Conservation (phyloP, 768 basidiomycete genomes). For the Cystofilobasidium ferigula region DNA sequence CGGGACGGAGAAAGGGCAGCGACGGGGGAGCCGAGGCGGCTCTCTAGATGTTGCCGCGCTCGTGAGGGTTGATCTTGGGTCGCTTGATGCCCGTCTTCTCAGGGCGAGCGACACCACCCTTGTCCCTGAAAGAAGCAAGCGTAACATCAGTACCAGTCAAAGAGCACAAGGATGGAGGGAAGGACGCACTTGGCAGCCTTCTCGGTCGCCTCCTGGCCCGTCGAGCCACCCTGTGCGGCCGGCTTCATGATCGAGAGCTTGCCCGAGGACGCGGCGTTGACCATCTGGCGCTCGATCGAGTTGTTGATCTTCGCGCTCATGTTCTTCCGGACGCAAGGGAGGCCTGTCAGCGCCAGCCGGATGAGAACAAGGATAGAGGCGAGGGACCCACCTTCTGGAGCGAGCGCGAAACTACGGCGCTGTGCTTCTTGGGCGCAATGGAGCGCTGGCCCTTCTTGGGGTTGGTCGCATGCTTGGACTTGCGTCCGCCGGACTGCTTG, state of each 20-base stretch:
- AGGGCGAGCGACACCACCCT: background rate
- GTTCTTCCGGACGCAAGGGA: constrained; percentile 42
- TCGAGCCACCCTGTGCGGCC: background rate
- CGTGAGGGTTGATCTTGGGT: constrained; percentile 5
- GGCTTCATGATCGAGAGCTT: constrained; percentile 84
- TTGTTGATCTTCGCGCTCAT: constrained; percentile 83
- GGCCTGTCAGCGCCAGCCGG: constrained; percentile 22
- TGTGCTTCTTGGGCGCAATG: constrained; percentile 70
- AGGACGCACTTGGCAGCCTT: constrained; percentile 3
- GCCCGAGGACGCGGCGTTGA: constrained; percentile 72
- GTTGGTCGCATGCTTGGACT: constrained; percentile 53
- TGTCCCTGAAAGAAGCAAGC: background rate
- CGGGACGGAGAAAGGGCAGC: no score
- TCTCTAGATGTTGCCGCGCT: constrained; percentile 1
- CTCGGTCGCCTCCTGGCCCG: background rate
- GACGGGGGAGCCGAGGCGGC: no score
- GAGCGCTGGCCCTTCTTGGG: constrained; percentile 69
- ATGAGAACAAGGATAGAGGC: background rate
- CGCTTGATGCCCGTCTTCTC: constrained; percentile 10
- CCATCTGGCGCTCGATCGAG: constrained; percentile 85
- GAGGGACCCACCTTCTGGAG: constrained; percentile 56
- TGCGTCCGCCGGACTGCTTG: constrained; percentile 47
- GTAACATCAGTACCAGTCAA: background rate
- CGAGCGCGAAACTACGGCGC: constrained; percentile 60
- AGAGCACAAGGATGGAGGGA: background rate